A percentile compares a stretch with the other conserved stretches of the same genome.
phyloP scores from a whole-genome alignment of 768 basidiomycete genomes.

The Crassisporium funariophilum region DNA sequence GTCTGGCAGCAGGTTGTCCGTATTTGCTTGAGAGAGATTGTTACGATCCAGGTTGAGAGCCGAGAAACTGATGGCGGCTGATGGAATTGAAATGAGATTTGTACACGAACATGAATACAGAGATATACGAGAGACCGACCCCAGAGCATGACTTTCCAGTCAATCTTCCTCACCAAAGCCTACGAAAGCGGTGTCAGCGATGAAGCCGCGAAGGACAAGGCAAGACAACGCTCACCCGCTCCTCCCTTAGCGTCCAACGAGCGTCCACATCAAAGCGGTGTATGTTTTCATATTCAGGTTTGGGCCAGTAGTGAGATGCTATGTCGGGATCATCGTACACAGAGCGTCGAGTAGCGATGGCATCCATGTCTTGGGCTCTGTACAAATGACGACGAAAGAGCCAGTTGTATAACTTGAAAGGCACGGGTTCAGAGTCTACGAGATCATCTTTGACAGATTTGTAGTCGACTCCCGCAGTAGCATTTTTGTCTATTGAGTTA shows the following conservation, averaged over 20 bases:
- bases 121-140: conserved; percentile 25
- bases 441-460: conserved; percentile 30
- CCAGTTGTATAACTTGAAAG: conserved; percentile 37
- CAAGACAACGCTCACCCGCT: conserved; percentile 34
- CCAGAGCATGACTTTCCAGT: conserved; percentile 64
- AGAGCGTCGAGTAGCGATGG: conserved; percentile 50
- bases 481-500: conserved; percentile 7
- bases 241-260: conserved; percentile 63
- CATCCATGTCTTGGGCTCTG: conserved; percentile 32
- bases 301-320: conserved; percentile 51
- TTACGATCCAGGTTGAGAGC: conserved; percentile 55
- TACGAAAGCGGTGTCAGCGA: conserved; percentile 18
- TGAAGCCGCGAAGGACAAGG: not conserved
- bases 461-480: conserved; percentile 14
- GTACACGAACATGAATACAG: not conserved
- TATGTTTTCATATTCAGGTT: conserved; percentile 52
- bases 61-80: conserved; percentile 56
- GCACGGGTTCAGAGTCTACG: conserved; percentile 36
- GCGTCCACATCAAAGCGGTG: conserved; percentile 58
- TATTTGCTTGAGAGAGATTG: conserved; percentile 60
- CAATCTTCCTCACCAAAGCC: conserved; percentile 54
- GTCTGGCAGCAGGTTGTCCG: conserved; percentile 59
- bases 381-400: conserved; percentile 30
- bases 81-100: not conserved
- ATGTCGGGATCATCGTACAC: conserved; percentile 54